Conservation (phyloP, 1,139 yeast species). For the Geotrichum macrosporum region DNA sequence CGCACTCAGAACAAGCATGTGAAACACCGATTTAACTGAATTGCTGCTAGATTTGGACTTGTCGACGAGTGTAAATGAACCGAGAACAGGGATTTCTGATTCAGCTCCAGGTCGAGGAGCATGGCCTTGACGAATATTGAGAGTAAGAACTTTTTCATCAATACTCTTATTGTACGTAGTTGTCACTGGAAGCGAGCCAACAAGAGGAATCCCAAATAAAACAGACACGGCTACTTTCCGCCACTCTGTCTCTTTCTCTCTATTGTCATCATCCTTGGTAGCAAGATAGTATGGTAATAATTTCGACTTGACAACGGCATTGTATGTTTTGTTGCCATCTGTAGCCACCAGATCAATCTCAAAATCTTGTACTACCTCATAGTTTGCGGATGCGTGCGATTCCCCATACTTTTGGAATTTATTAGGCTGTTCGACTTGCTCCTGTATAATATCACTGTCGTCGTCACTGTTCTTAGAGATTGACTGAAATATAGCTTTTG, state of each 20-base stretch:
- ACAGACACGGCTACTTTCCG: not conserved
- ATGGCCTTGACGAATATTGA: conserved; percentile 11
- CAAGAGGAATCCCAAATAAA: conserved; percentile 6
- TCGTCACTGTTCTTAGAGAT: conserved; percentile 4
- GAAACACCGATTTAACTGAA: not conserved
- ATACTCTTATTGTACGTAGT: conserved; percentile 1
- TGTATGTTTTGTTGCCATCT: conserved; percentile 5
- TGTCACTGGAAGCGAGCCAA: not conserved
- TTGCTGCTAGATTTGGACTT: conserved; percentile 1
- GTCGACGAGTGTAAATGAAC: conserved; percentile 2
- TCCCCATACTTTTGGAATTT: too few species aligned
- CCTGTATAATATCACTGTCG: conserved; percentile 1
- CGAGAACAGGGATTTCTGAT: conserved; percentile 7
- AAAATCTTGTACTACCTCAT: conserved; percentile 5
- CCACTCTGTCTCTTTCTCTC: conserved; percentile 5
- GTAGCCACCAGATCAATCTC: conserved; percentile 8
- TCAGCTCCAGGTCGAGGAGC: conserved; percentile 16
- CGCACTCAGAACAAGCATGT: conserved; percentile 14
- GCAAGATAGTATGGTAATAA: not conserved
- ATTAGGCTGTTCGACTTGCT: not conserved
- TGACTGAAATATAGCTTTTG: conserved; percentile 5
- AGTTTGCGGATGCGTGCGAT: not conserved
- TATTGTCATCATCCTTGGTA: not conserved
- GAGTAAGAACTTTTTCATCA: conserved; percentile 1
- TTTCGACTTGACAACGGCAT: conserved; percentile 5